Base-by-base conservation (phyloP, 805 yeast species). In the Hanseniaspora clermontiae region DNA sequence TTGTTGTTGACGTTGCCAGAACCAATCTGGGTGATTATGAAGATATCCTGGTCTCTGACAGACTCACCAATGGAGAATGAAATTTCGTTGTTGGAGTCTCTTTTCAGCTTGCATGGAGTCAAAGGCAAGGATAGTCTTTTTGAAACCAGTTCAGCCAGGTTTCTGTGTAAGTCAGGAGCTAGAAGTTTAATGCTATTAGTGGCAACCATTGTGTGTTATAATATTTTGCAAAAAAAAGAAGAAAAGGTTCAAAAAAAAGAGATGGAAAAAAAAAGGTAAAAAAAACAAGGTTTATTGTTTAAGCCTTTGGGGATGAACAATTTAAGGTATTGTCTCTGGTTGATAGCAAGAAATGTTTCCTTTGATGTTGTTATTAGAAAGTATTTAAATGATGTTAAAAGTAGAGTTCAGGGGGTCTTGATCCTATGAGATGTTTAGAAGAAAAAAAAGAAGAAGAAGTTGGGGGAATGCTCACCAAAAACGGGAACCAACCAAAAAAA, bases 1-100 rank as follows among this genome's bases (percentile, higher is more conserved):
- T 82, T 77, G 68, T 90, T 96, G 68, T 91, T 91, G 58, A 93
- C 78, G 52, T 79, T 84, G 48, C 95, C 95, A 27, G 86, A 82
- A 3, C 90, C 90, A 40, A 83, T 82, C 67, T 85, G 93, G 68
- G 84, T 82, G 58, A 86, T 79, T 62, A 86, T 83, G 66, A 80
- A 86, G 36, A 86, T 80, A 63, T 86, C 95, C 66, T 86, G 93
- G 69, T 85, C 93, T 74, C 95, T 78, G 43, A 86, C 86, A 27
- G 90, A 82, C 66, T 86, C 93, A 19, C 86, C 87, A 58, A 86
- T 82, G 47, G 84, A 79, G 63, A 85, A 83, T 39, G 84, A 81
- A 19, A 83, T 86, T 66, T 86, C 95, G 15, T 83, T 83, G 58
- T 82, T 81, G 8, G 84, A 78, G 60, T 82, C 86, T 63, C 87